phyloP scores from a whole-genome alignment of 2,329 filamentous ascomycete species.

The Xylariaceae sp. region DNA sequence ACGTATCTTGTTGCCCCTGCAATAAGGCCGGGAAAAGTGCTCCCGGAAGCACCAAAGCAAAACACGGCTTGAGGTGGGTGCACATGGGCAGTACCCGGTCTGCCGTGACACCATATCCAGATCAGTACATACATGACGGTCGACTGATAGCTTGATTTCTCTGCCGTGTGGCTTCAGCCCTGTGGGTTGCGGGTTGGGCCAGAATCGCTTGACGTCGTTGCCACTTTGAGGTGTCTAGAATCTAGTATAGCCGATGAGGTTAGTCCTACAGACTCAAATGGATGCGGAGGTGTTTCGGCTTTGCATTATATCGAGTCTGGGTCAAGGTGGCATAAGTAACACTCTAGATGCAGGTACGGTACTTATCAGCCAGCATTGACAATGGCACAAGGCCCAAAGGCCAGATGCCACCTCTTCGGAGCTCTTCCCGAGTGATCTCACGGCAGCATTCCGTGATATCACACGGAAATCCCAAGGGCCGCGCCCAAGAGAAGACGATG shows the following conservation, averaged over 20 bases:
- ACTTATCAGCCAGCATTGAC: not conserved
- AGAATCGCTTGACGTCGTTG: not conserved
- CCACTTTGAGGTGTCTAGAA: not conserved
- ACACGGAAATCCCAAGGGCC: not conserved
- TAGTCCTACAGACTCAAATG: not conserved
- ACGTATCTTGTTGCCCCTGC: not conserved
- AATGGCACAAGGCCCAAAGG: not conserved
- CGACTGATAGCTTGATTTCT: slow-evolving; percentile 1
- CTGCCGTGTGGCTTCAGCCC: slow-evolving; percentile 10
- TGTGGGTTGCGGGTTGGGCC: not conserved
- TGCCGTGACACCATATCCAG: not conserved
- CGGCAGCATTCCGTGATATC: not conserved
- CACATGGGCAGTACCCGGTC: not conserved
- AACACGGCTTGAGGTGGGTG: not conserved
- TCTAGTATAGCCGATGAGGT: not conserved
- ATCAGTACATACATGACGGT: not conserved
- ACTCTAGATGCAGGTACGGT: not conserved
- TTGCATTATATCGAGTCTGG: not conserved
- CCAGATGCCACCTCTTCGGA: not conserved
- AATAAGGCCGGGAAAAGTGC: not conserved
- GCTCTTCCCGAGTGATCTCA: not conserved
- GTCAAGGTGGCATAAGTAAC: not conserved
- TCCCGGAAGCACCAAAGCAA: not conserved
- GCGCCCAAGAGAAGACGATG: not conserved
- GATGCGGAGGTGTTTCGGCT: slow-evolving; percentile 3